Conservation (phyloP, 306 rosid species). For the Gynostemma pentaphyllum region DNA sequence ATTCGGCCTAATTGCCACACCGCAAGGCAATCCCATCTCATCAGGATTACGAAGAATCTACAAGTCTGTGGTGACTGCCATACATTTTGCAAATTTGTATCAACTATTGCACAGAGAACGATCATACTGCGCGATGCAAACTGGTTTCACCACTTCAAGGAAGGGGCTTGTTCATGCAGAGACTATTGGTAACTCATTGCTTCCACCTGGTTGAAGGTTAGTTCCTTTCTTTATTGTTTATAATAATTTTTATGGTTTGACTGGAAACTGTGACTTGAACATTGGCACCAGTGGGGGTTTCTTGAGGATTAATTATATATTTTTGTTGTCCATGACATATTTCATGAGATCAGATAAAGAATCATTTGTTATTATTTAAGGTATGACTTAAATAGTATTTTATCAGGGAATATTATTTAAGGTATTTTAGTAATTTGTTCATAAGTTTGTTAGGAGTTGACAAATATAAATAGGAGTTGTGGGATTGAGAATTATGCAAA, state of each 20-base stretch:
- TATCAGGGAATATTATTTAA: no score
- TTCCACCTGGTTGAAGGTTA: background rate
- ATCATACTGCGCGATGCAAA: slow-evolving; percentile 57
- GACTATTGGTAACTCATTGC: slow-evolving; percentile 51
- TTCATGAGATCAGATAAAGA: no score
- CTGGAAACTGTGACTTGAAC: background rate
- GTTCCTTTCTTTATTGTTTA: background rate
- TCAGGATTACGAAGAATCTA: slow-evolving; percentile 68
- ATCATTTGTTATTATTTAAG: no score
- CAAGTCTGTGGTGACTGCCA: slow-evolving; percentile 84
- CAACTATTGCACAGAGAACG: slow-evolving; percentile 32
- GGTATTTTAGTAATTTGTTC: no score
- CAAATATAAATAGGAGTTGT: no score
- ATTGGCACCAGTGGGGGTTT: background rate
- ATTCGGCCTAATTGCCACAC: slow-evolving; percentile 47
- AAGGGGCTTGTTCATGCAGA: slow-evolving; percentile 58
- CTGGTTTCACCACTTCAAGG: slow-evolving; percentile 63
- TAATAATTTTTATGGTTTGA: background rate
- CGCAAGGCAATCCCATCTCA: slow-evolving; percentile 30
- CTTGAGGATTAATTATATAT: background rate
- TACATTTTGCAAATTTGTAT: slow-evolving; percentile 52
- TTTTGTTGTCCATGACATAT: no score
- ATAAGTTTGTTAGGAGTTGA: no score
- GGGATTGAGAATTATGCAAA: no score
- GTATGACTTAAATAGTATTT: no score